A percentile compares a stretch with the other conserved stretches of the same genome.
Evolutionary conservation across 257 asterid genomes (phyloP).

Genomic region (Ballota nigra): DNA sequence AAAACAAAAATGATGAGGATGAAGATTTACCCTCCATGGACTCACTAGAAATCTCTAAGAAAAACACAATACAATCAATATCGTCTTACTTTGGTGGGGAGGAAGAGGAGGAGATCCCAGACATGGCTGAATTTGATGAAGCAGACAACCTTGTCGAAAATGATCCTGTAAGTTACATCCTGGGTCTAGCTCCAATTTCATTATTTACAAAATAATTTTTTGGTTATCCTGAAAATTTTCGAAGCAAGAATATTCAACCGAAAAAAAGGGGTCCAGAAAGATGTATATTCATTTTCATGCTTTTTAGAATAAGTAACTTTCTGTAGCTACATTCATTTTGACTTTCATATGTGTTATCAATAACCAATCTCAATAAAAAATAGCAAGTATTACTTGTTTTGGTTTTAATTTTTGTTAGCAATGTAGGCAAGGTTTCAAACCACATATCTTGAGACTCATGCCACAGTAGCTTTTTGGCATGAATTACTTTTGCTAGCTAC

Average conservation of each 20-base stretch:
- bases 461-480: neutral
- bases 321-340: neutral
- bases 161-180: constrained; percentile 67
- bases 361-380: neutral
- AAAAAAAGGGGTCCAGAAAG: neutral
- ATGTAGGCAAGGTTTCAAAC: constrained; percentile 76
- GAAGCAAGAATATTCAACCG: neutral
- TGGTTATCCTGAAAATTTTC: neutral
- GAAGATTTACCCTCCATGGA: constrained; percentile 91
- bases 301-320: neutral
- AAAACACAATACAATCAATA: constrained; percentile 60
- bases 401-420: constrained; percentile 6
- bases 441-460: constrained; percentile 74
- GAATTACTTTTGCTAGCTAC: neutral
- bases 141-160: constrained; percentile 75
- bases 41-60: constrained; percentile 69
- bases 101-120: constrained; percentile 96
- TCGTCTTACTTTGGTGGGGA: constrained; percentile 85
- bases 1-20: constrained; percentile 57
- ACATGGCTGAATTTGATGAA: constrained; percentile 82
- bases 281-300: constrained; percentile 3
- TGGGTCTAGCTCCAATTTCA: constrained; percentile 2
- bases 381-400: neutral
- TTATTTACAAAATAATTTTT: neutral
- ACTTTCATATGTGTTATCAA: neutral